phyloP scores from a whole-genome alignment of 164 flowering plant species.

The Brasenia schreberi region DNA sequence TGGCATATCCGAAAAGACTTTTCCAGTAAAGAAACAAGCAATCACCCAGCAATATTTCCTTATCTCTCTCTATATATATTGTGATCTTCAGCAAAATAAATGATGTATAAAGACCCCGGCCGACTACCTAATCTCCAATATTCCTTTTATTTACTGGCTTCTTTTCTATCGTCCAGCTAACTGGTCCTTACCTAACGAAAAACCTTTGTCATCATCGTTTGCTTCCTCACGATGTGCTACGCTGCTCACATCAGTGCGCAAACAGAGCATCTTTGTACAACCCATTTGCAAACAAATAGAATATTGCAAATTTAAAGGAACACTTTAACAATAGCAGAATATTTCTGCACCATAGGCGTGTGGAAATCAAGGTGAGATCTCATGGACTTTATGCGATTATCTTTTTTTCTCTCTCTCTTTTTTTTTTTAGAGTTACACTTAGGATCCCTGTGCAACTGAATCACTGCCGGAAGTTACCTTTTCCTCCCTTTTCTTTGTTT shows the following conservation, averaged over 20 bases:
- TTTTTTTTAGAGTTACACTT: background rate
- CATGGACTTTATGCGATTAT: background rate
- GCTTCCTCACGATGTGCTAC: background rate
- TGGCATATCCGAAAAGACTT: conserved; percentile 16
- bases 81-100: no score
- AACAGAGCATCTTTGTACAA: conserved; percentile 16
- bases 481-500: background rate
- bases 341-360: conserved; percentile 10
- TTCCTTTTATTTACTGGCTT: background rate
- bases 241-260: conserved; percentile 17
- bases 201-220: conserved; percentile 6
- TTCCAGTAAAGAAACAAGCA: conserved; percentile 15
- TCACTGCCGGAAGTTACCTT: no score
- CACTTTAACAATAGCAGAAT: conserved; percentile 13
- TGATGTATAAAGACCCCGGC: no score
- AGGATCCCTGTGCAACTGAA: background rate
- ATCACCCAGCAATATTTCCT: conserved; percentile 4
- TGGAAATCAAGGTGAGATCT: conserved; percentile 12
- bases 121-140: background rate
- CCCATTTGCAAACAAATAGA: conserved; percentile 20
- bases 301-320: conserved; percentile 10
- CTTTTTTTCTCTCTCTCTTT: background rate
- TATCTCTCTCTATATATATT: background rate
- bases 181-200: background rate
- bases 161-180: background rate